Evolutionary conservation across 1,284 basidiomycete genomes (phyloP), one percentile per base, ranked within the genome.

Genomic region (Ceratobasidium sp.): DNA sequence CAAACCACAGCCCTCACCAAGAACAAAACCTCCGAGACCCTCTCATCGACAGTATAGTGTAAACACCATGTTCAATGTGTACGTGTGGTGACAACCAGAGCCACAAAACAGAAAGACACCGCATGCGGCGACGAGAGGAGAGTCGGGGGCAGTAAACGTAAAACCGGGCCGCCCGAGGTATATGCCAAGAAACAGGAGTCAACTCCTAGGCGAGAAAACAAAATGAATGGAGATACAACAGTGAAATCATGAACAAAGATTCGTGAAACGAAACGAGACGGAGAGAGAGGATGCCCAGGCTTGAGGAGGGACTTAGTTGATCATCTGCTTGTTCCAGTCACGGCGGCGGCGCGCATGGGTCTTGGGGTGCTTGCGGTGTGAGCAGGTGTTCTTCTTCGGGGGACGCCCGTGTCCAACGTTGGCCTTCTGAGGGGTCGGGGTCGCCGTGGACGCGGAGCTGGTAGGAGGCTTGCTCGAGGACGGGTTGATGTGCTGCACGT

Each of bases 301-400:
- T 14, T 38, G 55, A 13, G 52, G 32, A 32, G 41, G 21, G 35
- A 59, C 49, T 30, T 66, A 66, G 35, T 66, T 38, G 63, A 54
- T 54, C 30, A 66, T 16, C 6, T 49, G 63, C n/a, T 43, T 66
- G 26, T 52, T 47, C 63, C 63, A 38, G 14, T 16, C 26, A 16
- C 49, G 47, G 21, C 47, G 62, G 49, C 32, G 30, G 49, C 47
- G 63, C 16, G 28, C 44, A 30, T 66, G 47, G 47, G 32, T n/a
- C 57, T 47, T 47, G 23, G 32, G 28, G 63, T 18, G 44, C 35
- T 52, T 66, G 32, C 46, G 63, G 16, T 38, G 47, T 35, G 52
- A 46, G 32, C 63, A 66, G 16, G 47, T n/a, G n/a, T n/a, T 66
- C 63, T 50, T 66, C 49, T 38, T 11, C 11, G 63, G 49, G 2